phyloP scores from a whole-genome alignment of 2,329 filamentous ascomycete genomes.

The Ophiostoma fasciatum region DNA sequence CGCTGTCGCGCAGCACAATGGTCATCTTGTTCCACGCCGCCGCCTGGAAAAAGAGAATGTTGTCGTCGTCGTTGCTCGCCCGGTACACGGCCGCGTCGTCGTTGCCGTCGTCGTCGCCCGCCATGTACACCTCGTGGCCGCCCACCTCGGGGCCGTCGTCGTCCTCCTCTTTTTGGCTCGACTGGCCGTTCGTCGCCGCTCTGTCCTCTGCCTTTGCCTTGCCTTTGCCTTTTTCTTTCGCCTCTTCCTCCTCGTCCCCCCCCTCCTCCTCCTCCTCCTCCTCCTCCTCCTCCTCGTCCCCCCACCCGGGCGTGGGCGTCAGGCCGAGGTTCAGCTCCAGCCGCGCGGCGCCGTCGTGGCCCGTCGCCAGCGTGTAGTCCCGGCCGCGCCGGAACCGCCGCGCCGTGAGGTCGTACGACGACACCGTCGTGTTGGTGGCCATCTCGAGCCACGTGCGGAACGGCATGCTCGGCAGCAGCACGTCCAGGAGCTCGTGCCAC shows the following conservation, averaged over 20 bases:
- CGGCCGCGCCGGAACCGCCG: constrained; percentile 73
- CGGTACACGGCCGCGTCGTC: constrained; percentile 75
- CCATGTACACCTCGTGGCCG: constrained; percentile 87
- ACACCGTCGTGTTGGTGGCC: constrained; percentile 60
- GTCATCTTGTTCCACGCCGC: constrained; percentile 79
- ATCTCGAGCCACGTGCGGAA: constrained; percentile 85
- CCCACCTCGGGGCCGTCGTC: constrained; percentile 34
- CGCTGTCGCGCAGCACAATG: constrained; percentile 76
- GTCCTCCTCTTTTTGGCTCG: constrained; percentile 10
- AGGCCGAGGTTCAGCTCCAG: constrained; percentile 79
- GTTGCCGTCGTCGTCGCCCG: constrained; percentile 56
- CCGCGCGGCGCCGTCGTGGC: constrained; percentile 61
- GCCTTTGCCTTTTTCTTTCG: constrained; percentile 20
- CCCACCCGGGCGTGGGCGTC: constrained; percentile 78
- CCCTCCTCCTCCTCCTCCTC: constrained; percentile 21
- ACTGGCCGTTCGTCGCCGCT: constrained; percentile 15
- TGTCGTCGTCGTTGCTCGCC: constrained; percentile 59
- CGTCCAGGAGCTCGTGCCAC: constrained; percentile 64
- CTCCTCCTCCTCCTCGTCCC: constrained; percentile 34
- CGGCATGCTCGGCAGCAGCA: constrained; percentile 66
- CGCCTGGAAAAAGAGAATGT: constrained; percentile 48
- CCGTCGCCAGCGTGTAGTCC: constrained; percentile 88
- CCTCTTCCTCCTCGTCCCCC: constrained; percentile 10
- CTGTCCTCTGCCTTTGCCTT: constrained; percentile 21
- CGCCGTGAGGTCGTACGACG: constrained; percentile 63